phyloP scores from a whole-genome alignment of 2,329 filamentous ascomycete genomes.

The Colletotrichum sp. region DNA sequence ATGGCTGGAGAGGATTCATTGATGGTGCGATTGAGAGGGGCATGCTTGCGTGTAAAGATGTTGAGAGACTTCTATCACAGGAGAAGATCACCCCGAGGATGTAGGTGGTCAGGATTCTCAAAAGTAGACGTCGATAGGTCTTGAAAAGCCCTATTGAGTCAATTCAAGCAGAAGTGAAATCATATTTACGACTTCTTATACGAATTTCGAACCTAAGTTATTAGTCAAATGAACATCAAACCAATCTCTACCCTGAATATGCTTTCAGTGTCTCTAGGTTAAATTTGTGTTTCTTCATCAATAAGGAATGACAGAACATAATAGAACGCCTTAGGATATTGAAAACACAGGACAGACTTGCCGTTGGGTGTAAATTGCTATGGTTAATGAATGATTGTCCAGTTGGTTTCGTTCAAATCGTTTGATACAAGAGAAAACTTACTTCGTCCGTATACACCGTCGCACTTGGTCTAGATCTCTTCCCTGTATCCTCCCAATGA shows the following conservation, averaged over 20 bases:
- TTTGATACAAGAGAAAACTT: too few relatives aligned
- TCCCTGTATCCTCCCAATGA: neutral
- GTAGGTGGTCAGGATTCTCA: fast-evolving
- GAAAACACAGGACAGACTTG: too few relatives aligned
- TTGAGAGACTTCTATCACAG: fast-evolving
- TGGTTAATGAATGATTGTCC: fast-evolving
- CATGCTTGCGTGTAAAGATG: neutral
- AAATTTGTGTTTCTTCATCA: too few relatives aligned
- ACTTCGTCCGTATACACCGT: neutral
- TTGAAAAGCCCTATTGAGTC: fast-evolving
- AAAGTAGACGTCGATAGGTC: neutral
- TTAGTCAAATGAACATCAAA: fast-evolving
- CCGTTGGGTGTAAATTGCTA: too few relatives aligned
- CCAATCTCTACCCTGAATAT: fast-evolving
- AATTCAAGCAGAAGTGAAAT: neutral
- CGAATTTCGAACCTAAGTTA: fast-evolving
- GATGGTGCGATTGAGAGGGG: neutral
- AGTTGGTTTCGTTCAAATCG: neutral
- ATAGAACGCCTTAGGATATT: too few relatives aligned
- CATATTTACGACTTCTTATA: fast-evolving
- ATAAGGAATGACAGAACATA: too few relatives aligned
- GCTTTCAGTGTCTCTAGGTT: too few relatives aligned
- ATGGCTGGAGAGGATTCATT: neutral
- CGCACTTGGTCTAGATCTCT: fast-evolving
- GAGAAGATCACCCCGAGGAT: neutral